Evolutionary conservation across 768 basidiomycete species (phyloP).

Genomic region (Auricularia auricula-judae): DNA sequence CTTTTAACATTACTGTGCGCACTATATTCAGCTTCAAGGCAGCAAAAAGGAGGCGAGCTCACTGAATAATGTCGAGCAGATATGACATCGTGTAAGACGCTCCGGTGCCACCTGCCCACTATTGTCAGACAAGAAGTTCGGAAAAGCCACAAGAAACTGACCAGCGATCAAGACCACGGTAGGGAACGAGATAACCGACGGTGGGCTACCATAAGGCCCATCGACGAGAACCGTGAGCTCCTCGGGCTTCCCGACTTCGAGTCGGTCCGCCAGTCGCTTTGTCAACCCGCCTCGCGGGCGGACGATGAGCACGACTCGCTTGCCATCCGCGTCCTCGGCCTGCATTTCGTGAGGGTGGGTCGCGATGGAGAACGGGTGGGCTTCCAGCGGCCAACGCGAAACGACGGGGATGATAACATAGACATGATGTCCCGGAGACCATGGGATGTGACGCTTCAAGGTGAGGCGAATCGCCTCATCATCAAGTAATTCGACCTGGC

Average conservation of each 20-base stretch:
- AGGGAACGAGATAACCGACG: conserved; percentile 29
- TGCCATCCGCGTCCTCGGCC: neutral
- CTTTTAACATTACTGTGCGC: conserved; percentile 13
- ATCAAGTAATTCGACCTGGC: conserved; percentile 29
- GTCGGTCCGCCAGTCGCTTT: conserved; percentile 28
- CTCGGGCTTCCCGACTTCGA: neutral
- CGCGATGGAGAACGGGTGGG: conserved; percentile 55
- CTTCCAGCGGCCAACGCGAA: conserved; percentile 34
- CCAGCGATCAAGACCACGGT: conserved; percentile 42
- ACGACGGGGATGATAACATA: conserved; percentile 40
- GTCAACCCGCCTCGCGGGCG: conserved; percentile 53
- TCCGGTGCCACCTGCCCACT: conserved; percentile 34
- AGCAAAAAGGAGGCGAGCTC: conserved; percentile 5
- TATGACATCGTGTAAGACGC: conserved; percentile 36
- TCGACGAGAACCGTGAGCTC: conserved; percentile 30
- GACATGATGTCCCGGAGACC: conserved; percentile 44
- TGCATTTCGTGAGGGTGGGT: conserved; percentile 10
- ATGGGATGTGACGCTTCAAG: conserved; percentile 33
- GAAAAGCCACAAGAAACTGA: conserved; percentile 14
- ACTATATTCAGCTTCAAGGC: conserved; percentile 13
- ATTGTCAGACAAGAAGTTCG: neutral
- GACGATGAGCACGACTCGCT: conserved; percentile 41
- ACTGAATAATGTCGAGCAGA: conserved; percentile 33
- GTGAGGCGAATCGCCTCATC: conserved; percentile 37
- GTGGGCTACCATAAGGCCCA: conserved; percentile 43